A percentile compares a stretch with the other conserved stretches of the same genome.
These are phyloP conservation scores for Solanum pennellii DNA, from an alignment of 257 asterid genomes.

Conservation along the genomic window DNA sequence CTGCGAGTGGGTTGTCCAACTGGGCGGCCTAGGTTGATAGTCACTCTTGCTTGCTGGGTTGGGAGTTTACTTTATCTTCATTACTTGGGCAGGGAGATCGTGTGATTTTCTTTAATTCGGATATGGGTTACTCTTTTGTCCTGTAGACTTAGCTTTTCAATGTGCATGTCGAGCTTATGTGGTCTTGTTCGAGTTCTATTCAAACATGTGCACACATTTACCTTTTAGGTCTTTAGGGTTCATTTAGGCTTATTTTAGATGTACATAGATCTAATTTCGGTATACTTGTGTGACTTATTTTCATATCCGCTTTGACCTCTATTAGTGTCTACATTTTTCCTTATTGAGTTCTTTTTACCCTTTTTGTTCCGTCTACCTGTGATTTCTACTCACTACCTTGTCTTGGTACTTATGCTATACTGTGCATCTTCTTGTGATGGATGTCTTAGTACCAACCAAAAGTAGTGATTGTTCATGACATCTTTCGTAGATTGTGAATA, in stretches of 20 bases:
- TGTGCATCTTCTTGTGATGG: neutral
- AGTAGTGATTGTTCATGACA: neutral
- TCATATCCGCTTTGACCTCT: neutral
- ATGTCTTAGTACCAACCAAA: neutral
- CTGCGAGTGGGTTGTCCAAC: neutral
- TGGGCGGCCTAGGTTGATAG: neutral
- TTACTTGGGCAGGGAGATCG: neutral
- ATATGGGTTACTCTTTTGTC: neutral
- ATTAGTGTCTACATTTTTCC: neutral
- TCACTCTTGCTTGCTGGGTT: neutral
- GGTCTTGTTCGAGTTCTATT: neutral
- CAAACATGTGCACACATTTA: neutral
- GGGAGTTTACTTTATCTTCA: neutral
- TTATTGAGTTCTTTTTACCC: too few relatives aligned
- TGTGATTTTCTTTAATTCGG: neutral
- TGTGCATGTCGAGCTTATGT: neutral
- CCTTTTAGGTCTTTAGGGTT: neutral
- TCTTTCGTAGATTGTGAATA: neutral
- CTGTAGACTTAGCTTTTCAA: neutral
- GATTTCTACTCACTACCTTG: neutral
- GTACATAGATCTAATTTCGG: too few relatives aligned
- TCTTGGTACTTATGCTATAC: neutral
- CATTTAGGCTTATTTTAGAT: neutral
- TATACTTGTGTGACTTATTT: neutral
- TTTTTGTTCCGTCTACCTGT: neutral